Percentiles rank a stretch among this genome's conserved stretches.
Conservation (phyloP, 179 eudicot species). For the Beta corolliflora region DNA sequence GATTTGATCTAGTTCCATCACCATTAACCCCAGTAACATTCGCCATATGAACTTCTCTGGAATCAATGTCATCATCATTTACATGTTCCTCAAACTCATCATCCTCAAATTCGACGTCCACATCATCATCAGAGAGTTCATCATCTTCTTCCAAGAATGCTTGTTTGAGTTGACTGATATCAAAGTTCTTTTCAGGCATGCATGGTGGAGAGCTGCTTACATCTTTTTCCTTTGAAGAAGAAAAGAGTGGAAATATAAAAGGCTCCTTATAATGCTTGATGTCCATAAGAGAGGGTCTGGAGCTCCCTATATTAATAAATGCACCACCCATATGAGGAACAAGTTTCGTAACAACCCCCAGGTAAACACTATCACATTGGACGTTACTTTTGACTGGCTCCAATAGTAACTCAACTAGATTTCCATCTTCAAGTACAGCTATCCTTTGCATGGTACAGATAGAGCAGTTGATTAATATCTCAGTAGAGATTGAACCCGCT, state of each 20-base stretch:
- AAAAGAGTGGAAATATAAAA: conserved; percentile 68
- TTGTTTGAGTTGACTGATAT: conserved; percentile 34
- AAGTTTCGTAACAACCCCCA: conserved; percentile 74
- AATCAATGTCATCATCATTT: conserved; percentile 44
- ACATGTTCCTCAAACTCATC: conserved; percentile 65
- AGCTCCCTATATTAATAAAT: conserved; percentile 83
- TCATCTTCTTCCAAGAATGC: conserved; percentile 41
- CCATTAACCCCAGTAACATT: conserved; percentile 40
- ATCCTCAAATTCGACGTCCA: conserved; percentile 49
- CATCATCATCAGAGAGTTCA: conserved; percentile 54
- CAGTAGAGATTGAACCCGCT: conserved; percentile 53
- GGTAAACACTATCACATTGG: conserved; percentile 88
- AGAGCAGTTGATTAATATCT: conserved; percentile 87
- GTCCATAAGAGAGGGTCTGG: conserved; percentile 81
- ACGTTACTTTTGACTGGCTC: conserved; percentile 88
- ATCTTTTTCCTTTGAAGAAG: conserved; percentile 45
- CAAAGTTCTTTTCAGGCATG: conserved; percentile 36
- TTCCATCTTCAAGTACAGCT: conserved; percentile 86
- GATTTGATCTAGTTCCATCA: conserved; percentile 34
- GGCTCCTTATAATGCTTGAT: conserved; percentile 66
- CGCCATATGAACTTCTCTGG: conserved; percentile 36
- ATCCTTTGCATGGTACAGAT: conserved; percentile 95
- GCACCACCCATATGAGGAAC: conserved; percentile 99
- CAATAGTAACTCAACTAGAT: conserved; percentile 77
- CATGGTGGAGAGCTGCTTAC: conserved; percentile 32